phyloP scores from a whole-genome alignment of 2,329 filamentous ascomycete species.

The Botrytis pseudocinerea region DNA sequence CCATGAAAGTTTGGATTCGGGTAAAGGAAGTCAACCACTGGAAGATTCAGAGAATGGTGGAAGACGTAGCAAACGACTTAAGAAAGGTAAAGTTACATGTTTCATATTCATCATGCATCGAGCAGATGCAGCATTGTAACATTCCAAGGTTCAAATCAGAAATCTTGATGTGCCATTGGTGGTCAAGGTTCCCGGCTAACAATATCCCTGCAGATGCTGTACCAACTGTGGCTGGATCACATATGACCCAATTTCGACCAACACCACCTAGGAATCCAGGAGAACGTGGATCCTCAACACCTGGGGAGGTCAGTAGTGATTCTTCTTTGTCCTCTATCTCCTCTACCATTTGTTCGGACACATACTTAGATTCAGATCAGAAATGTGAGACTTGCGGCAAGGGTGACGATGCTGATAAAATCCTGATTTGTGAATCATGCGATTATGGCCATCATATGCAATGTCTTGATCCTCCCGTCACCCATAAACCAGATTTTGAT shows the following conservation, averaged over 20 bases:
- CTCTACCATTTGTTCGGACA: conserved; percentile 17
- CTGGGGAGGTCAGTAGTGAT: conserved; percentile 56
- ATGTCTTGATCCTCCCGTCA: conserved; percentile 85
- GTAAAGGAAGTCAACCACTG: conserved; percentile 37
- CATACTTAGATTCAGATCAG: conserved; percentile 46
- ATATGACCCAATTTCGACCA: conserved; percentile 92
- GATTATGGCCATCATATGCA: conserved; percentile 84
- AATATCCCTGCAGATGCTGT: conserved; percentile 53
- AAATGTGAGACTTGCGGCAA: conserved; percentile 87
- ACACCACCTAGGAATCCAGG: conserved; percentile 66
- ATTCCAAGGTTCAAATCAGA: conserved; percentile 21
- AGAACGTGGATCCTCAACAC: conserved; percentile 45
- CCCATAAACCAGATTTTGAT: conserved; percentile 75
- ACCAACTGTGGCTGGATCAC: conserved; percentile 89
- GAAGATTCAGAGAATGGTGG: conserved; percentile 62
- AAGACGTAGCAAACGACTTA: conserved; percentile 87
- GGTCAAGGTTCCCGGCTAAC: conserved; percentile 41
- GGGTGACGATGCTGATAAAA: conserved; percentile 67
- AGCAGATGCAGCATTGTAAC: conserved; percentile 14
- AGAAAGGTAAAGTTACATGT: conserved; percentile 66
- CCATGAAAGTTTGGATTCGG: conserved; percentile 48
- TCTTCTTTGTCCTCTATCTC: conserved; percentile 48
- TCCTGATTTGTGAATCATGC: conserved; percentile 87
- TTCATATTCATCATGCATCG: conserved; percentile 15
- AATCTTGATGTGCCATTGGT: conserved; percentile 32